These are phyloP conservation scores for Cercospora zeina DNA, from an alignment of 2,329 filamentous ascomycete genomes.

Conservation along the genomic window DNA sequence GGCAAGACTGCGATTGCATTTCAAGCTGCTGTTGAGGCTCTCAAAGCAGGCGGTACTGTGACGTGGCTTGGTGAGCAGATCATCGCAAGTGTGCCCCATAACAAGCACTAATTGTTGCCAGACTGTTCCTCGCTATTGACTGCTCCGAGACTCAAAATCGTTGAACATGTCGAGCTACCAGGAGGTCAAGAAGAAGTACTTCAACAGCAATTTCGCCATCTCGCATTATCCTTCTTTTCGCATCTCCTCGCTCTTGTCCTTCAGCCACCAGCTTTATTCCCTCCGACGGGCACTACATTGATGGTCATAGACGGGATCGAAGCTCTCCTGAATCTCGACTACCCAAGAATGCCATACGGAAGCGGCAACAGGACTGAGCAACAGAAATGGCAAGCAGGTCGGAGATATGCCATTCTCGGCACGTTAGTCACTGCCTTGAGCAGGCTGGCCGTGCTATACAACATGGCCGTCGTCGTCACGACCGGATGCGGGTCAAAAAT, in stretches of 20 bases:
- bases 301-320: conserved; percentile 79
- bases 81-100: too few species aligned
- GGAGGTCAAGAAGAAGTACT: not conserved
- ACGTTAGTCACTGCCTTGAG: conserved; percentile 62
- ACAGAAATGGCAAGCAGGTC: conserved; percentile 51
- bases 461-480: conserved; percentile 72
- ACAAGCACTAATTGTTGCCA: not conserved
- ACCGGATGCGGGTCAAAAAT: conserved; percentile 83
- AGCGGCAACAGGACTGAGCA: conserved; percentile 48
- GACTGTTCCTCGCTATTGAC: conserved; percentile 24
- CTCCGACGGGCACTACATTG: conserved; percentile 64
- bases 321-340: conserved; percentile 72
- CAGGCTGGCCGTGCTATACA: conserved; percentile 71
- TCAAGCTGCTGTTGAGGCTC: conserved; percentile 52
- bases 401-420: conserved; percentile 63
- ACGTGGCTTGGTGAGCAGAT: conserved; percentile 63
- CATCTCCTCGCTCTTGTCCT: conserved; percentile 72
- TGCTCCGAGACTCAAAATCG: conserved; percentile 11
- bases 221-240: conserved; percentile 59
- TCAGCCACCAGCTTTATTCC: conserved; percentile 63
- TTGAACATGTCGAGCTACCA: not conserved
- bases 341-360: conserved; percentile 56
- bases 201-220: conserved; percentile 58
- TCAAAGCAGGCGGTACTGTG: conserved; percentile 63
- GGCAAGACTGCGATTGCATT: conserved; percentile 80